These are phyloP conservation scores for Xylaria venustula DNA, from an alignment of 495 filamentous ascomycete genomes.

Conservation along the genomic window DNA sequence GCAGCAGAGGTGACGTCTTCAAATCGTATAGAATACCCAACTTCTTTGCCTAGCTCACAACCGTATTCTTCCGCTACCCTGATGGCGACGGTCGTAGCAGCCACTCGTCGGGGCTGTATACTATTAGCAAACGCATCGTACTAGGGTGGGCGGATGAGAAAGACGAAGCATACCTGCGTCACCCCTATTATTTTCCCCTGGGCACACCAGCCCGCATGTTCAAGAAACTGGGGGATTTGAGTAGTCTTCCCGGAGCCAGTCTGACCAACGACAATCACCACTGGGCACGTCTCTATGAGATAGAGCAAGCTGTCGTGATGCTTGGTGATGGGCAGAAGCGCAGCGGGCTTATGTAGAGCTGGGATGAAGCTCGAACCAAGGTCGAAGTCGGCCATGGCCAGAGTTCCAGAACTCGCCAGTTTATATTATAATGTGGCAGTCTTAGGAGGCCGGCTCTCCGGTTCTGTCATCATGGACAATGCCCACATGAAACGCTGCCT, in stretches of 20 bases:
- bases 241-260: slow-evolving; percentile 93
- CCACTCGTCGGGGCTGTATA: slow-evolving; percentile 79
- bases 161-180: slow-evolving; percentile 68
- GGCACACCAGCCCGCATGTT: slow-evolving; percentile 85
- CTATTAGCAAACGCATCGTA: slow-evolving; percentile 15
- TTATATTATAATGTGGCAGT: neutral
- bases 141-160: neutral
- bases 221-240: slow-evolving; percentile 83
- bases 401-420: neutral
- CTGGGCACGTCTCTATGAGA: slow-evolving; percentile 70
- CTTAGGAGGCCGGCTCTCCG: neutral
- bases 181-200: slow-evolving; percentile 79
- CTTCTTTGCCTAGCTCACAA: slow-evolving; percentile 87
- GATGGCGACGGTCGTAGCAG: slow-evolving; percentile 86
- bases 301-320: slow-evolving; percentile 74
- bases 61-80: slow-evolving; percentile 93
- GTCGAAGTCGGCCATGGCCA: slow-evolving; percentile 55
- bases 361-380: slow-evolving; percentile 68
- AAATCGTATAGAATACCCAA: slow-evolving; percentile 95
- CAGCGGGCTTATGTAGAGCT: slow-evolving; percentile 73
- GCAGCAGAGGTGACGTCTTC: slow-evolving; percentile 88
- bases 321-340: slow-evolving; percentile 73
- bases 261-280: slow-evolving; percentile 83
- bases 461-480: neutral
- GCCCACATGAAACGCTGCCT: neutral